Evolutionary conservation across 2,329 filamentous ascomycete species (phyloP).

Genomic region (Paraconiothyrium sp.): DNA sequence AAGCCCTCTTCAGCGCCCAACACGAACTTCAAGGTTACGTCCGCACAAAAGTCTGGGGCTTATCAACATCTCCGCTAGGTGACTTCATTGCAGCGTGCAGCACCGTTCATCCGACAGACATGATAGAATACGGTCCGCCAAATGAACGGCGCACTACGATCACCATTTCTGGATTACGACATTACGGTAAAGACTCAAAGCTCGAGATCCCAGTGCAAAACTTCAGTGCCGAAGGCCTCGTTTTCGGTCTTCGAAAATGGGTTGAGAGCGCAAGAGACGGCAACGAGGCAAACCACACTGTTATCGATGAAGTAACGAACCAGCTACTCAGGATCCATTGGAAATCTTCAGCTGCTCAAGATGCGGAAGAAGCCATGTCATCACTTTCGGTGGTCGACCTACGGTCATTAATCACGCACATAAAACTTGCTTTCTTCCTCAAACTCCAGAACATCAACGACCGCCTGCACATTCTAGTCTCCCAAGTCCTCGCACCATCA

Average conservation of each 20-base stretch:
- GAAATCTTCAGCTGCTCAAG: not conserved
- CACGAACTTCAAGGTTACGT: slow-evolving; percentile 61
- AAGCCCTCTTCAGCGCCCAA: slow-evolving; percentile 58
- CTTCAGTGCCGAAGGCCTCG: slow-evolving; percentile 43
- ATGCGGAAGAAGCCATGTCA: not conserved
- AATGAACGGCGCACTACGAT: slow-evolving; percentile 57
- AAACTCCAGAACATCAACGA: slow-evolving; percentile 38
- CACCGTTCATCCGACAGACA: slow-evolving; percentile 65
- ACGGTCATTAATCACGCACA: not conserved
- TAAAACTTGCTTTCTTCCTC: slow-evolving; percentile 28
- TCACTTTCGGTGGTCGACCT: not conserved
- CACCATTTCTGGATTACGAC: slow-evolving; percentile 34
- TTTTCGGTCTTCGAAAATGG: slow-evolving; percentile 47
- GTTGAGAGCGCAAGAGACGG: slow-evolving; percentile 42
- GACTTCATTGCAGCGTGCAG: slow-evolving; percentile 60
- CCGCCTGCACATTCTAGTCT: slow-evolving; percentile 42
- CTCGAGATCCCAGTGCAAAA: slow-evolving; percentile 28
- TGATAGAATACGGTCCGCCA: slow-evolving; percentile 64
- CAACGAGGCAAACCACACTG: slow-evolving; percentile 31
- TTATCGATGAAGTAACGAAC: slow-evolving; percentile 31
- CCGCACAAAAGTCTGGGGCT: slow-evolving; percentile 63
- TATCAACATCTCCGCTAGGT: slow-evolving; percentile 57
- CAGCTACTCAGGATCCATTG: slow-evolving; percentile 34
- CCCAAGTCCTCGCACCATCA: slow-evolving; percentile 36
- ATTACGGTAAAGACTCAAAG: slow-evolving; percentile 28